A percentile compares a stretch with the other conserved stretches of the same genome.
Conservation (phyloP, 805 yeast species). For the Hanseniaspora pseudoguilliermondii region DNA sequence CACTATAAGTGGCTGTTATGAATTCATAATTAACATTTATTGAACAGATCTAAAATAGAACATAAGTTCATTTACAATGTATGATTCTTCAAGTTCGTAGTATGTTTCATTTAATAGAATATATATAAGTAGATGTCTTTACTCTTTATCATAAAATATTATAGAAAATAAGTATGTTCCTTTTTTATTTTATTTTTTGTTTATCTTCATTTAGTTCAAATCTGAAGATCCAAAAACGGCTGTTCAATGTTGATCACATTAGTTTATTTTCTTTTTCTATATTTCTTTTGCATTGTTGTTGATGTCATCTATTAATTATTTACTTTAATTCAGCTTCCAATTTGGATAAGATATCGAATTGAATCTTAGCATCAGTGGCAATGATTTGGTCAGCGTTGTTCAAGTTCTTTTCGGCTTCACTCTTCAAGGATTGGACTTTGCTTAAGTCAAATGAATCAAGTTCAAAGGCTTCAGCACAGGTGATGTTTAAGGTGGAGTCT, state of each 20-base stretch:
- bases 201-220: background rate
- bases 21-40: background rate
- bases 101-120: background rate
- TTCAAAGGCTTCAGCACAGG: slow-evolving; percentile 91
- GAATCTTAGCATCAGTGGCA: slow-evolving; percentile 90
- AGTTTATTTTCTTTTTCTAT: background rate
- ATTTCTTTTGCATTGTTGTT: background rate
- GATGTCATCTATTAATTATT: background rate
- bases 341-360: slow-evolving; percentile 93
- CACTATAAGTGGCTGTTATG: background rate
- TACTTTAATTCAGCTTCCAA: slow-evolving; percentile 39
- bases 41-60: background rate
- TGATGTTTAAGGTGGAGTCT: slow-evolving; percentile 76
- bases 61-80: slow-evolving; percentile 7
- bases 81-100: background rate
- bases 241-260: no score
- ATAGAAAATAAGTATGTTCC: background rate
- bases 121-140: background rate
- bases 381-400: slow-evolving; percentile 72
- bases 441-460: slow-evolving; percentile 73
- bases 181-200: no score
- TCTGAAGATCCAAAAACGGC: no score
- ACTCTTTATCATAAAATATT: background rate
- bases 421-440: slow-evolving; percentile 63
- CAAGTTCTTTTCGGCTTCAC: slow-evolving; percentile 89